phyloP scores from a whole-genome alignment of 2,329 filamentous ascomycete species.

The Diaporthe sp. region DNA sequence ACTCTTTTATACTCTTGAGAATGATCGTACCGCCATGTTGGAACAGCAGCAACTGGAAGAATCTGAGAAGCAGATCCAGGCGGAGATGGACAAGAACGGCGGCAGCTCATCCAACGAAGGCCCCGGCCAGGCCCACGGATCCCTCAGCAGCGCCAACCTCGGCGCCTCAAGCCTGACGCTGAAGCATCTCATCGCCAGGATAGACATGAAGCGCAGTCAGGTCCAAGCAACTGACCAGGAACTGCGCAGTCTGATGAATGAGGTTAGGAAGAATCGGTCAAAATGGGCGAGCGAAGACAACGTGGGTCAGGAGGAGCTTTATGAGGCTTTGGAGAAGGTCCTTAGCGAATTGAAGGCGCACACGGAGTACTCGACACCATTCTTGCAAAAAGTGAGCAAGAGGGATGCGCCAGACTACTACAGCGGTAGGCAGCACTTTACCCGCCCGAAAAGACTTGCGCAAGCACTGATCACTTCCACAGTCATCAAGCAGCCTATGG shows the following conservation, averaged over 20 bases:
- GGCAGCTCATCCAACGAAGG: conserved; percentile 64
- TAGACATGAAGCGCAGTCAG: conserved; percentile 91
- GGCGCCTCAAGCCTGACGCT: conserved; percentile 95
- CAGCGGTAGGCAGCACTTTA: conserved; percentile 72
- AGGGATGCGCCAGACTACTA: conserved; percentile 97
- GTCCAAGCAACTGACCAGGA: conserved; percentile 95
- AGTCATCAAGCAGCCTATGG: conserved; percentile 98
- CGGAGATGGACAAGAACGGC: conserved; percentile 85
- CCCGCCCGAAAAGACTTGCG: conserved; percentile 41
- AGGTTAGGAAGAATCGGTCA: conserved; percentile 96
- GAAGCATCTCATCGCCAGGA: conserved; percentile 96
- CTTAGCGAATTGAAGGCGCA: conserved; percentile 97
- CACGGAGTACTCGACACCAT: conserved; percentile 97
- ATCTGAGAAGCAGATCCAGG: conserved; percentile 94
- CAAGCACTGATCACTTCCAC: conserved; percentile 47
- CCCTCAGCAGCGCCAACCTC: conserved; percentile 92
- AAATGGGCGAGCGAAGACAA: conserved; percentile 99
- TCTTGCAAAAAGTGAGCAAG: conserved; percentile 95
- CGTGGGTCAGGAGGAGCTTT: conserved; percentile 96
- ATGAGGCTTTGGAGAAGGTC: conserved; percentile 97
- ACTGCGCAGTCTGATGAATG: conserved; percentile 91
- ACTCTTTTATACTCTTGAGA: conserved; percentile 94
- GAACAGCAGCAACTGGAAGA: conserved; percentile 98
- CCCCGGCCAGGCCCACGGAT: conserved; percentile 80
- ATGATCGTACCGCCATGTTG: conserved; percentile 95